Conservation (phyloP, 345 rosid genomes). For the Brassica cretica region DNA sequence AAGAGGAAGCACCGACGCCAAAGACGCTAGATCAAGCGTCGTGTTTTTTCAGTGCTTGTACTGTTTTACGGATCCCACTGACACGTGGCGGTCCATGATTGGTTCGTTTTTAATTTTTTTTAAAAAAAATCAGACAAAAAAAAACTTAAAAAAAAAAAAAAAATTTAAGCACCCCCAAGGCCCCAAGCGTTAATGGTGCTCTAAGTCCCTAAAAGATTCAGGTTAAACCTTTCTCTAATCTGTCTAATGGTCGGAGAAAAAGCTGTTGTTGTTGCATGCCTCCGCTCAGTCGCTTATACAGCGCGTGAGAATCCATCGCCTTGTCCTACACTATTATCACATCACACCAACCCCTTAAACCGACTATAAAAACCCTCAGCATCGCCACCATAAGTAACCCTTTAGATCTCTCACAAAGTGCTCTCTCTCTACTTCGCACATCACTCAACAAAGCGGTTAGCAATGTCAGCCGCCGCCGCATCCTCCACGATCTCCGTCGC, state of each 20-base stretch:
- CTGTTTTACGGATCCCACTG: too few relatives aligned
- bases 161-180: too few relatives aligned
- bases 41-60: too few relatives aligned
- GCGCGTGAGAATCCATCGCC: slow-evolving; percentile 30
- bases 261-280: not conserved
- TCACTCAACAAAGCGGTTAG: not conserved
- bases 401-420: not conserved
- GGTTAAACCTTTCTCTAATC: not conserved
- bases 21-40: too few relatives aligned
- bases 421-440: not conserved
- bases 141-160: too few relatives aligned
- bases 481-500: slow-evolving; percentile 33
- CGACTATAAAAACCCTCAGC: slow-evolving; percentile 16
- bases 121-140: too few relatives aligned
- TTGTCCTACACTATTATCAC: not conserved
- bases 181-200: too few relatives aligned
- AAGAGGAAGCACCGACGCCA: too few relatives aligned
- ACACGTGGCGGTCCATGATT: too few relatives aligned
- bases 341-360: not conserved
- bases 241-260: not conserved
- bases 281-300: not conserved
- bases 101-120: too few relatives aligned
- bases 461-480: slow-evolving; percentile 33
- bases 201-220: not conserved
- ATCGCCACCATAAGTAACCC: not conserved